Evolutionary conservation across 345 rosid genomes (phyloP), one percentile per base, ranked within the genome.

Genomic region (Citrus glauca): DNA sequence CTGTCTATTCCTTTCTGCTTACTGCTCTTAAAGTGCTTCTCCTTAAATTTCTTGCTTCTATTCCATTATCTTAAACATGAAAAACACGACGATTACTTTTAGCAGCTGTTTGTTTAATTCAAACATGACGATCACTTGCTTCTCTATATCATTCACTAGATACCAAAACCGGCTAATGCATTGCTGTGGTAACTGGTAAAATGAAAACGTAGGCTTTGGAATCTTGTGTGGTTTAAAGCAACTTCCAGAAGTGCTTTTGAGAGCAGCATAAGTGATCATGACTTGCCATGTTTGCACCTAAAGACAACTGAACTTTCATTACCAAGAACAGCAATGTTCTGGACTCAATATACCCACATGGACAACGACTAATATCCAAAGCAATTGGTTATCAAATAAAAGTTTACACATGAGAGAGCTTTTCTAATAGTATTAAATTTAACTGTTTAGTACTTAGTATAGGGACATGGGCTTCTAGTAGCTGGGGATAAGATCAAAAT

Each of bases 1-100:
- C 81, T 78, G 81, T 84, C 83, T 56, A 48, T 82, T 80, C 81
- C 80, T 84, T 83, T 73, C 77, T 70, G 62, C 74, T 76, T 56
- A 77, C 82, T 72, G 77, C 72, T 79, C n/a, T 57, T 45, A 70
- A 55, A 69, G 70, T 42, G 62, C 66, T 48, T 66, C 78, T 48
- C 30, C 33, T 61, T 61, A 3, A 10, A 22, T 57, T 42, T 1
- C 73, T 37, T 27, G 40, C 28, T 27, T 2, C 64, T 10, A 38
- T 35, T 5, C 35, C 48, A 22, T 4, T 74, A 57, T 28, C 14
- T 13, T 71, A 20, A 53, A 60, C 66, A 73, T 78, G 69, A 50
- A 71, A 83, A 80, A 64, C 42, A 73, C 73, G 82, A 9, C 22
- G 30, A 40, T 64, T 48, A 66, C 35, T 55, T 55, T 55, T 24